Conservation (phyloP, 192 early-diverging fungal genomes). For the Coemansia biformis region DNA sequence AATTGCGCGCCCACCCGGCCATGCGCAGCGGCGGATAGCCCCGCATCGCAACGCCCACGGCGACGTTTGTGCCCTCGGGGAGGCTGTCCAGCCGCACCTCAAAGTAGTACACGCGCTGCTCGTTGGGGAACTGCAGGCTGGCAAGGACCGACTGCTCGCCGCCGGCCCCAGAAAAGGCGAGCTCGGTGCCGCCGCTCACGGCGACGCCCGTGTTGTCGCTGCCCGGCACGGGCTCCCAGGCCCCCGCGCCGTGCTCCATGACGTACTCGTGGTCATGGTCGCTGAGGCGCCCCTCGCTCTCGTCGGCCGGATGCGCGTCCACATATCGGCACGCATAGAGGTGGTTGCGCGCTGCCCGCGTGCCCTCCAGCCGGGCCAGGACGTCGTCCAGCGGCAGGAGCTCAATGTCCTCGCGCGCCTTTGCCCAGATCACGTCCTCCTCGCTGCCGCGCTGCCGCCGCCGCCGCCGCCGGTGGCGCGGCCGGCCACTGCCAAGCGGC, state of each 20-base stretch:
- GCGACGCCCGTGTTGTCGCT: conserved; percentile 17
- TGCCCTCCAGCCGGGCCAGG: conserved; percentile 23
- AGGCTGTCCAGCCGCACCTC: conserved; percentile 51
- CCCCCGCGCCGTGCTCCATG: conserved; percentile 36
- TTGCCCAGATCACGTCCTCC: conserved; percentile 1
- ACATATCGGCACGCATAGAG: conserved; percentile 52
- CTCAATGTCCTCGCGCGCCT: conserved; percentile 20
- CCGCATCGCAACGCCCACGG: conserved; percentile 65
- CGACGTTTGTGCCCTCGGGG: conserved; percentile 55
- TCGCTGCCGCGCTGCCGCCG: conserved; percentile 2
- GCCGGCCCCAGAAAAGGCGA: conserved; percentile 31
- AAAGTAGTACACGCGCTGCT: conserved; percentile 47
- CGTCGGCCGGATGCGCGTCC: conserved; percentile 45
- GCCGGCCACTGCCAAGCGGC: background rate
- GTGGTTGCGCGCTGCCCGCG: conserved; percentile 31
- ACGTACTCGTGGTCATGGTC: conserved; percentile 29
- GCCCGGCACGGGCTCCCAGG: conserved; percentile 36
- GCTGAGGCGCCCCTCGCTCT: conserved; percentile 30
- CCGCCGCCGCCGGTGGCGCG: background rate
- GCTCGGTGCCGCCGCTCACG: conserved; percentile 28
- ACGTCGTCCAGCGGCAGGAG: conserved; percentile 26
- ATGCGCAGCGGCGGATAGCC: conserved; percentile 63
- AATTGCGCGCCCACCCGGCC: conserved; percentile 70
- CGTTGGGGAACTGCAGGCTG: conserved; percentile 48
- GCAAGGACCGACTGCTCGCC: conserved; percentile 38